phyloP scores from a whole-genome alignment of 768 basidiomycete genomes.

The Boletus coccyginus region DNA sequence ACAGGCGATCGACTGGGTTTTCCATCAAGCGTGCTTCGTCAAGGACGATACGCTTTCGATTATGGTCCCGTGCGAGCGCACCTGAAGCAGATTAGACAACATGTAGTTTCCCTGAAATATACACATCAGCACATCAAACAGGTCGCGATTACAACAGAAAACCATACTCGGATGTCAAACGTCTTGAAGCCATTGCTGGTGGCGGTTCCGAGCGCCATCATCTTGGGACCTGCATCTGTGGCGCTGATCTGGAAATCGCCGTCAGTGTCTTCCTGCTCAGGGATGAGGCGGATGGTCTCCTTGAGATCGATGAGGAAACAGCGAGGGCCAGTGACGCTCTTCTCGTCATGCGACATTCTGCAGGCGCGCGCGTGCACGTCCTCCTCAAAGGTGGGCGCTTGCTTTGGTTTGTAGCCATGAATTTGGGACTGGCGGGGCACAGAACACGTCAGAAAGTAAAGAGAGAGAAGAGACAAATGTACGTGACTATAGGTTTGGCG shows the following conservation, averaged over 20 bases:
- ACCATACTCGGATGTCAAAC: slow-evolving; percentile 85
- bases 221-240: slow-evolving; percentile 94
- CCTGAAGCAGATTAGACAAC: slow-evolving; percentile 98
- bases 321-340: slow-evolving; percentile 72
- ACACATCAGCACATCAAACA: slow-evolving; percentile 7
- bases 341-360: slow-evolving; percentile 92
- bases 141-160: neutral
- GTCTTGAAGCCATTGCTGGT: slow-evolving; percentile 98
- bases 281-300: slow-evolving; percentile 92
- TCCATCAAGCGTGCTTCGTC: slow-evolving; percentile 97
- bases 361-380: slow-evolving; percentile 72
- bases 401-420: slow-evolving; percentile 71
- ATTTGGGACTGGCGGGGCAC: slow-evolving; percentile 53
- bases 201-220: slow-evolving; percentile 93
- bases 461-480: slow-evolving; percentile 23
- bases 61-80: slow-evolving; percentile 92
- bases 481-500: slow-evolving; percentile 83
- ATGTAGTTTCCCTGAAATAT: slow-evolving; percentile 88
- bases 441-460: slow-evolving; percentile 13
- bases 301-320: slow-evolving; percentile 97
- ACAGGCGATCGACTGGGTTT: slow-evolving; percentile 95
- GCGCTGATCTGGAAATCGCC: slow-evolving; percentile 96
- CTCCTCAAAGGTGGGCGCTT: slow-evolving; percentile 69
- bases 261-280: slow-evolving; percentile 98
- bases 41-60: slow-evolving; percentile 94